phyloP scores from a whole-genome alignment of 2,329 filamentous ascomycete species.

The Verticillium nubilum region DNA sequence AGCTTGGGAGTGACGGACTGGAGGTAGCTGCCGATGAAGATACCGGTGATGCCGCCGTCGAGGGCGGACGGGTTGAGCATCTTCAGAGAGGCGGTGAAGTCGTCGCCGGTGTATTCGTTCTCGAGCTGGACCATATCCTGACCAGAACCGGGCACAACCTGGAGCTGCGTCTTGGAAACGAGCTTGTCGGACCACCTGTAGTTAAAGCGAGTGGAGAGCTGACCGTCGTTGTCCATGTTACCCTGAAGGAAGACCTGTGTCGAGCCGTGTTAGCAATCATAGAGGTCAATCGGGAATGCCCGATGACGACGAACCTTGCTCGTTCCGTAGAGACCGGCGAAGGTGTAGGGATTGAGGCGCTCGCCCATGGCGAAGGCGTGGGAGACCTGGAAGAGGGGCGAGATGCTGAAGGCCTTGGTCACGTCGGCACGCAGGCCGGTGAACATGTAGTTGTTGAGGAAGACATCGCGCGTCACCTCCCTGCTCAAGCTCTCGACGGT shows the following conservation, averaged over 20 bases:
- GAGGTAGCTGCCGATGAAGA: conserved; percentile 92
- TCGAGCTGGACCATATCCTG: conserved; percentile 92
- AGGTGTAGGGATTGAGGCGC: conserved; percentile 88
- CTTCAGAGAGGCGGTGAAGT: conserved; percentile 92
- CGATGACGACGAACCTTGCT: conserved; percentile 62
- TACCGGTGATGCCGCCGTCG: conserved; percentile 88
- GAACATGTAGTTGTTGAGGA: conserved; percentile 96
- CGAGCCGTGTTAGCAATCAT: conserved; percentile 1
- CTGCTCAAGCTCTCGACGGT: conserved; percentile 83
- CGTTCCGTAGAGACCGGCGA: conserved; percentile 89
- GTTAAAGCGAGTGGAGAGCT: conserved; percentile 85
- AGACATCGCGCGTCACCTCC: conserved; percentile 94
- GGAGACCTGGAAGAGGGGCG: conserved; percentile 92
- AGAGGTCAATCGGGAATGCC: neutral
- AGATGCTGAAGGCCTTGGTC: conserved; percentile 92
- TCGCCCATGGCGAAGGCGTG: conserved; percentile 96
- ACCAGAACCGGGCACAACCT: conserved; percentile 69
- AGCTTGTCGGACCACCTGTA: conserved; percentile 78
- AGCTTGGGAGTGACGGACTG: conserved; percentile 87
- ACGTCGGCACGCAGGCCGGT: conserved; percentile 91
- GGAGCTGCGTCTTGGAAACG: conserved; percentile 81
- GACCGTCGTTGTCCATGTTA: conserved; percentile 88
- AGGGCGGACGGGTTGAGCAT: conserved; percentile 91
- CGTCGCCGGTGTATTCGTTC: conserved; percentile 87
- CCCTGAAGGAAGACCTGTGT: conserved; percentile 87